Base-by-base conservation (phyloP, 768 basidiomycete genomes). In the Rubroboletus pulcherrimus region DNA sequence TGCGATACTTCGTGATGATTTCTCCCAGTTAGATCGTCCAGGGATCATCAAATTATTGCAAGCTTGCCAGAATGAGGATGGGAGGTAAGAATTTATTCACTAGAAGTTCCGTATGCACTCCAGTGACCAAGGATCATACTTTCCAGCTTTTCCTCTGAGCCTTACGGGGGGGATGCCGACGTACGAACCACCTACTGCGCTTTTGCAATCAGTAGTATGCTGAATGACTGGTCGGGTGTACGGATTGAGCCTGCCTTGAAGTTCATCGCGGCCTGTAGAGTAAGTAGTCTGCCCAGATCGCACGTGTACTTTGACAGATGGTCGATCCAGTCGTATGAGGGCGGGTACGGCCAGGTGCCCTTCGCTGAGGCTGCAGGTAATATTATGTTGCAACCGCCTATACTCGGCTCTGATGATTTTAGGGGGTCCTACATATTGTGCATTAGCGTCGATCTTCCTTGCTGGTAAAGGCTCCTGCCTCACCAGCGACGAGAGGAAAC, bases 401-500 rank as follows among this genome's bases (percentile, higher is more conserved):
- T 45, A n/a, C 53, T 12, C 43, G 24, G 29, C 37, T 51, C 35
- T 45, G 21, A 57, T 37, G 21, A 26, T 5, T 19, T 19, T 21
- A 93, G 94, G 95, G 19, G 96, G 96, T 7, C 90, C 93, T 17
- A 97, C 96, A 1, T 98, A 98, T 71, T 95, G 91, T 61, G 89
- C 91, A 0, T 67, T 97, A 29, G 93, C 94, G 1, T 79, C 89
- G 0, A 77, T 95, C 12, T 68, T 81, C 53, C 78, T 91, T 77
- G 49, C 71, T 76, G 53, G 24, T 19, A 56, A 40, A 59, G 71
- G 51, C 37, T 43, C 64, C 38, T 51, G 47, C 63, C 63, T 42
- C 58, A 78, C 46, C 7, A 57, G 67, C 1, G 58, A 60, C 7
- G 80, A 88, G 58, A 78, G 76, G 42, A 64, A 74, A 9, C 68